Percentiles rank a stretch among this genome's conserved stretches.
Conservation (phyloP, 179 eudicot species). For the Heliamphora pulchella region DNA sequence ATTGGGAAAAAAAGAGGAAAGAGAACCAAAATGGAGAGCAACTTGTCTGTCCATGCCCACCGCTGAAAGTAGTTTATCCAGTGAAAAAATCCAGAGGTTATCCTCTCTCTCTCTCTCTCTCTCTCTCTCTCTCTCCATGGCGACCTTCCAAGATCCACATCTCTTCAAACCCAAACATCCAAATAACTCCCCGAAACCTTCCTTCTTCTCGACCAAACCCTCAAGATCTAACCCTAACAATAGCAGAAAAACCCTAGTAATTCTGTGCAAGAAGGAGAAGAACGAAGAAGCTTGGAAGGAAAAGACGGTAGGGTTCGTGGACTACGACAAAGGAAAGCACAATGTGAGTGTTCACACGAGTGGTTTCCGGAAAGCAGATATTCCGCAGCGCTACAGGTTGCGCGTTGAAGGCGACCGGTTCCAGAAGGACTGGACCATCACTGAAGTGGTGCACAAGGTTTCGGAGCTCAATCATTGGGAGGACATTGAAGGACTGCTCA, state of each 20-base stretch:
- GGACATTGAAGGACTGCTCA: slow-evolving; percentile 65
- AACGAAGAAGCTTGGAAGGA: slow-evolving; percentile 44
- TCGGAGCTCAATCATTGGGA: slow-evolving; percentile 33
- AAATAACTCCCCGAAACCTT: not conserved
- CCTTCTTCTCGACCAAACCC: not conserved
- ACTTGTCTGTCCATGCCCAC: too few relatives aligned
- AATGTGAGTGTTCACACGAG: slow-evolving; percentile 43
- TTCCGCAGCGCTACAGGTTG: slow-evolving; percentile 47
- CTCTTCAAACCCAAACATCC: slow-evolving; percentile 12
- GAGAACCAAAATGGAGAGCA: too few relatives aligned
- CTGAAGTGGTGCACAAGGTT: slow-evolving; percentile 58
- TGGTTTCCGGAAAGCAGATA: slow-evolving; percentile 57
- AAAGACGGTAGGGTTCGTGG: slow-evolving; percentile 58
- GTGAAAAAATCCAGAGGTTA: not conserved
- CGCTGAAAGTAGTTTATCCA: not conserved
- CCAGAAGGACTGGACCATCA: slow-evolving; percentile 82
- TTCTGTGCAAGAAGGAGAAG: slow-evolving; percentile 18
- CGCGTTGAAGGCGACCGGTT: slow-evolving; percentile 58
- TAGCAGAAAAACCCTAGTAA: not conserved
- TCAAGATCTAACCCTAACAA: not conserved
- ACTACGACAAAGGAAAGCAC: slow-evolving; percentile 71
- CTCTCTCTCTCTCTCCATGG: slow-evolving; percentile 11
- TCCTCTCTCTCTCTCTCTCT: not conserved
- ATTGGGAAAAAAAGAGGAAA: too few relatives aligned
- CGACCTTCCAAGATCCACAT: slow-evolving; percentile 14